phyloP scores from a whole-genome alignment of 1,284 basidiomycete genomes.

The Takashimella tepidaria region DNA sequence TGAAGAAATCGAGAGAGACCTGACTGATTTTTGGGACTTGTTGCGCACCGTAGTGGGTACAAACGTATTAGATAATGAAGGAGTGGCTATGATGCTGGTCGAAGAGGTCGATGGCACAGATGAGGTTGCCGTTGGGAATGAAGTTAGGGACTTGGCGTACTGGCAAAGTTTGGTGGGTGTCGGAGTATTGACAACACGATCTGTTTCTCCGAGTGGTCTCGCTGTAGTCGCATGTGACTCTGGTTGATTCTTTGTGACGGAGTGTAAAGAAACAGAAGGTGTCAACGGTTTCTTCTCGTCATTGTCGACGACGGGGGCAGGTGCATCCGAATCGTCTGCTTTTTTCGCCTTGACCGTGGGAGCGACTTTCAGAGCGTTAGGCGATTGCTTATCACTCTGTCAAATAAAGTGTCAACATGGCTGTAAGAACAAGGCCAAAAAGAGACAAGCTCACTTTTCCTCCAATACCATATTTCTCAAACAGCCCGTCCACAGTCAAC shows the following conservation, averaged over 20 bases:
- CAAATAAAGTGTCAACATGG: no score
- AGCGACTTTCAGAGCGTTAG: no score
- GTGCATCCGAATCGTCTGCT: background rate
- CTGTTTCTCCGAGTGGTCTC: background rate
- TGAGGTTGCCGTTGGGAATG: background rate
- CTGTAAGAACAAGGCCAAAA: no score
- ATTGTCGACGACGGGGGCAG: background rate
- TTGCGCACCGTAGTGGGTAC: background rate
- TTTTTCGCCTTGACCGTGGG: background rate
- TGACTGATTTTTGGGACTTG: conserved; percentile 2
- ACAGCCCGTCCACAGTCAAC: conserved; percentile 39
- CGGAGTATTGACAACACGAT: background rate
- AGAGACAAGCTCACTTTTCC: background rate
- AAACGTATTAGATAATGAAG: conserved; percentile 1
- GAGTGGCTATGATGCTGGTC: background rate
- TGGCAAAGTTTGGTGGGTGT: background rate
- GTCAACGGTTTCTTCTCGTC: no score
- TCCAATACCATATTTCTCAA: conserved; percentile 28
- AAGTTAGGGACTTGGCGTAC: background rate
- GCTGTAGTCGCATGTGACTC: no score
- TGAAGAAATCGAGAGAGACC: background rate
- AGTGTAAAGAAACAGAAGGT: no score
- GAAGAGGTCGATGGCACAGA: background rate
- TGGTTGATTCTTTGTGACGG: no score
- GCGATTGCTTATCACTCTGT: no score